Base-by-base conservation (phyloP, 805 yeast genomes). In the Sugiyamaella lignohabitans region DNA sequence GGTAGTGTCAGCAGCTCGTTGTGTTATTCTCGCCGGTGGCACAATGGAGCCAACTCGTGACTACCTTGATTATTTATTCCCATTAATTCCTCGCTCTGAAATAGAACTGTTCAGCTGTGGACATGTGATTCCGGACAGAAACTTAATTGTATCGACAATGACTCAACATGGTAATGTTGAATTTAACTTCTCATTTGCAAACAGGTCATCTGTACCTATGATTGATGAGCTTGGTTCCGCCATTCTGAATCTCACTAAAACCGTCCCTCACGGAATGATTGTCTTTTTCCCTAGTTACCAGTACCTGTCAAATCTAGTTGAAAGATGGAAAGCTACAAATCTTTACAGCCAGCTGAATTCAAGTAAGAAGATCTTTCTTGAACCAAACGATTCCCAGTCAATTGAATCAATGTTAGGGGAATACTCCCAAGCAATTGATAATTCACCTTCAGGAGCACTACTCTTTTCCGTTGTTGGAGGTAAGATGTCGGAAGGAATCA, bases 21-120 rank as follows among this genome's bases (percentile, higher is more conserved):
- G 89, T 61, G 83, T 89, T 0, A 69, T 91, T 1, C 61, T 89
- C 2, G 93, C 96, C 1, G 98, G 98, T 30, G 98, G 98, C 11
- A 89, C 98, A 0, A 87, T 88, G 96, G 91, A 85, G 59, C 97
- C 97, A 0, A 70, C 80, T 29, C 59, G 70, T n/a, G 96, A 89
- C 53, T 84, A 80, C 59, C 64, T 74, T 4, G 68, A 77, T n/a
- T 76, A 73, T 52, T 64, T 88, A 32, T 78, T 86, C 42, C 94
- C 95, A 0, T 72, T 76, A 38, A 46, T 83, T 2, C 52, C 64
- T 0, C 46, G 57, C 0, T 58, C 62, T 0, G 54, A 73, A 38
- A 71, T 85, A 5, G 64, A 70, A 21, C 70, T 67, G 23, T 84
- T 86, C 58, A 71, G 80, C 2, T 89, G 96, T 67, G 87, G 84